These are phyloP conservation scores for Rhododendron mucronatum DNA, from an alignment of 148 eudicot genomes.

Conservation along the genomic window DNA sequence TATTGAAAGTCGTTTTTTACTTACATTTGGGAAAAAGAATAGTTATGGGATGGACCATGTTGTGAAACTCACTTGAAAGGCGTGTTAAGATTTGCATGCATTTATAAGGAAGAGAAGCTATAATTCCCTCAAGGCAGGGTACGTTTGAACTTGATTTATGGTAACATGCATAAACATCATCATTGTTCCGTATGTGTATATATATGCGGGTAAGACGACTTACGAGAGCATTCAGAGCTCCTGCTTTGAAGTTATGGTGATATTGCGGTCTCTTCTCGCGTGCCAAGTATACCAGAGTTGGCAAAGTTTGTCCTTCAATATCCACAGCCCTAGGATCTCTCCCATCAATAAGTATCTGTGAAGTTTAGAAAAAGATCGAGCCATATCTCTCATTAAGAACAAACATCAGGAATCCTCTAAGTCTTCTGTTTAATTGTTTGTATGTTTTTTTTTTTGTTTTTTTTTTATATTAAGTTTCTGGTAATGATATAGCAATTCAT, in stretches of 20 bases:
- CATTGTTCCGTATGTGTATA: neutral
- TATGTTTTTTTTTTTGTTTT: no score
- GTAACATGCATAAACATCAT: neutral
- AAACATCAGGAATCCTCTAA: neutral
- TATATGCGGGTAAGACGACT: neutral
- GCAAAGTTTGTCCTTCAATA: constrained; percentile 3
- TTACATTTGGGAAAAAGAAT: neutral
- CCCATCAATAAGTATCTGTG: constrained; percentile 10
- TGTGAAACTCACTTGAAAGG: neutral
- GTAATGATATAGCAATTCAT: neutral
- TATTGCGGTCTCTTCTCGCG: constrained; percentile 18
- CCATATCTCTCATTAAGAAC: neutral
- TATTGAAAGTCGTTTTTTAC: neutral
- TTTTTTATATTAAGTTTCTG: neutral
- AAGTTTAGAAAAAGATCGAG: neutral
- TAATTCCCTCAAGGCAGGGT: neutral
- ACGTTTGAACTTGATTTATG: neutral
- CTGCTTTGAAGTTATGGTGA: constrained; percentile 21
- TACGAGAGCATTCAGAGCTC: constrained; percentile 15
- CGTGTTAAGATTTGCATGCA: neutral
- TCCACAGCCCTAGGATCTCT: neutral
- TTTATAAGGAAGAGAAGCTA: neutral
- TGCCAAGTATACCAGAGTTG: constrained; percentile 16
- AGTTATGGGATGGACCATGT: neutral
- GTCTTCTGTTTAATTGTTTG: no score